These are phyloP conservation scores for Leccinum subfulvum DNA, from an alignment of 1,284 basidiomycete genomes.

Conservation along the genomic window DNA sequence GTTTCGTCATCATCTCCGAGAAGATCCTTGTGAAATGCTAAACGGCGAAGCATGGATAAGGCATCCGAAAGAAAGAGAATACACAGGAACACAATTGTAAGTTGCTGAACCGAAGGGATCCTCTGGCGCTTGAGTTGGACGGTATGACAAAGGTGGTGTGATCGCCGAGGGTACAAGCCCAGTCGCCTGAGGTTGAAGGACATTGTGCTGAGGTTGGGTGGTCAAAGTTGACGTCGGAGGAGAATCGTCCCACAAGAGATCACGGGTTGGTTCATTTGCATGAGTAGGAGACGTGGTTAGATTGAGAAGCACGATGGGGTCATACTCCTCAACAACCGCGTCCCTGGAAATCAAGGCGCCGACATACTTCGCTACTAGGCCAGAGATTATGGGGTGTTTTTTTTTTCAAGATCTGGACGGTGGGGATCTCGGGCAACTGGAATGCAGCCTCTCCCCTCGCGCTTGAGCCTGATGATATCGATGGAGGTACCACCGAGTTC, in stretches of 20 bases:
- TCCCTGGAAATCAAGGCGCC: background rate
- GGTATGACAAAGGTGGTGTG: conserved; percentile 23
- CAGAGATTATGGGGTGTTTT: background rate
- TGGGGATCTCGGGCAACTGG: background rate
- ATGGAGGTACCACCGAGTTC: background rate
- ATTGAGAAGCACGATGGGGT: background rate
- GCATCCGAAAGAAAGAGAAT: conserved; percentile 11
- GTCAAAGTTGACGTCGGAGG: conserved; percentile 49
- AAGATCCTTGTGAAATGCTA: conserved; percentile 46
- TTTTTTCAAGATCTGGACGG: background rate
- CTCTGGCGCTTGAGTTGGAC: conserved; percentile 23
- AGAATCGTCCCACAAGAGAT: conserved; percentile 64
- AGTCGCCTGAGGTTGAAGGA: conserved; percentile 40
- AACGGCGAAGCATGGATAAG: conserved; percentile 13
- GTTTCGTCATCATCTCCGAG: conserved; percentile 69
- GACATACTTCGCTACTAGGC: background rate
- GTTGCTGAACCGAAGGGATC: conserved; percentile 43
- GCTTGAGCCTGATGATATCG: background rate
- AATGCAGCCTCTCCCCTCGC: background rate
- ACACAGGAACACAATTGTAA: conserved; percentile 25
- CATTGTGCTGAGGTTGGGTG: conserved; percentile 33
- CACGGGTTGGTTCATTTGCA: conserved; percentile 39
- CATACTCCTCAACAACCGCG: background rate
- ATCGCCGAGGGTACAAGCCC: conserved; percentile 12
- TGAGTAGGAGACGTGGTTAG: conserved; percentile 34